Evolutionary conservation across 2,329 filamentous ascomycete species (phyloP).

Genomic region (Curvularia sp.): DNA sequence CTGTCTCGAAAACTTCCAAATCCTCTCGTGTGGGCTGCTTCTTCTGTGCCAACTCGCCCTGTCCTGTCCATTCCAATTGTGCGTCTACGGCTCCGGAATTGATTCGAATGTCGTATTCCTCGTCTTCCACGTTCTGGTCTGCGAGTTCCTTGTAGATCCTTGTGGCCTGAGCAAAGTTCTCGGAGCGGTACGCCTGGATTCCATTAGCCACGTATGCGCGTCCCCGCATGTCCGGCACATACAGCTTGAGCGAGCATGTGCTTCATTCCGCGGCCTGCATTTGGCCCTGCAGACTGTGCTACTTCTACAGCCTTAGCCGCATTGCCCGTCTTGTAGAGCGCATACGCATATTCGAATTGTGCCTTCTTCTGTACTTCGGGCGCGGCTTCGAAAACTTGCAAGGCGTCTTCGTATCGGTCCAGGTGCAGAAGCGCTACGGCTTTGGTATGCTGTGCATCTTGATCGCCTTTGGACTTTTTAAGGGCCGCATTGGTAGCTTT

Average conservation of each 20-base stretch:
- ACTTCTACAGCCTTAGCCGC: slow-evolving; percentile 68
- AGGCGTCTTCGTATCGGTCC: slow-evolving; percentile 80
- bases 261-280: slow-evolving; percentile 58
- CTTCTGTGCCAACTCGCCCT: slow-evolving; percentile 59
- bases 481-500: slow-evolving; percentile 66
- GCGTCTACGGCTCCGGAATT: slow-evolving; percentile 76
- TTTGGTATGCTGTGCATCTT: slow-evolving; percentile 71
- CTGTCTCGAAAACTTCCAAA: slow-evolving; percentile 78
- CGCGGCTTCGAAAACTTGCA: slow-evolving; percentile 70
- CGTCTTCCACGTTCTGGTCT: slow-evolving; percentile 60
- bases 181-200: slow-evolving; percentile 70
- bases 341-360: slow-evolving; percentile 76
- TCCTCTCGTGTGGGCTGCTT: slow-evolving; percentile 67
- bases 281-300: slow-evolving; percentile 50
- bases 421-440: slow-evolving; percentile 80
- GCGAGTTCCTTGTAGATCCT: slow-evolving; percentile 69
- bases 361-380: slow-evolving; percentile 67
- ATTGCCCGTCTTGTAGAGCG: slow-evolving; percentile 80
- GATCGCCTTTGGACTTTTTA: slow-evolving; percentile 65
- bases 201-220: slow-evolving; percentile 23
- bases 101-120: slow-evolving; percentile 77
- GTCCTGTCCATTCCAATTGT: slow-evolving; percentile 74
- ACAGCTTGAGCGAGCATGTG: slow-evolving; percentile 70
- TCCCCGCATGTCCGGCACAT: slow-evolving; percentile 31
- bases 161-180: slow-evolving; percentile 73